Conservation (phyloP, 106 monocot species). For the Ottelia alismoides region DNA sequence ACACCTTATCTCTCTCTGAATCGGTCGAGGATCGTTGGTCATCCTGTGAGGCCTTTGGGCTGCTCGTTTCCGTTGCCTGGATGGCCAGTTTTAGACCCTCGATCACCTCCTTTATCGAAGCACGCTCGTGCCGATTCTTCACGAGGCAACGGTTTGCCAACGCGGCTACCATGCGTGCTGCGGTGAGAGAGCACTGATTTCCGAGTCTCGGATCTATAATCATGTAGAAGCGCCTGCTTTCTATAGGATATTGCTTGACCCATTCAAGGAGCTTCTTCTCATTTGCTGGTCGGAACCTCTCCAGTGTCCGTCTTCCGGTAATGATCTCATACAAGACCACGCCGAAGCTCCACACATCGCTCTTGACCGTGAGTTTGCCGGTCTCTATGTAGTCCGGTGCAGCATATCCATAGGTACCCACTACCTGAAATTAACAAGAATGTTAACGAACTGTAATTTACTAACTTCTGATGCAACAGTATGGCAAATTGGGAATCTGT, state of each 20-base stretch:
- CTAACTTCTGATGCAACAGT: too few species aligned
- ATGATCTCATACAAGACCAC: constrained; percentile 64
- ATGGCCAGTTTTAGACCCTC: constrained; percentile 32
- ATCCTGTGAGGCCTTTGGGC: not conserved
- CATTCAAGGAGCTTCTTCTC: constrained; percentile 58
- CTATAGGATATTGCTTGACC: constrained; percentile 41
- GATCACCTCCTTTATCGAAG: constrained; percentile 48
- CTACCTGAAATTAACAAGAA: constrained; percentile 21
- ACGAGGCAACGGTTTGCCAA: constrained; percentile 49
- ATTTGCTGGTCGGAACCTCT: constrained; percentile 28
- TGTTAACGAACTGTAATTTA: not conserved
- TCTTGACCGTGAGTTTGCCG: constrained; percentile 56
- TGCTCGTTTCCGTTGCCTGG: constrained; percentile 12
- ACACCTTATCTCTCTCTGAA: constrained; percentile 4
- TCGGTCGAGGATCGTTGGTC: constrained; percentile 11
- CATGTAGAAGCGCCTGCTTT: constrained; percentile 24
- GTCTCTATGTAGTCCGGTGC: constrained; percentile 71
- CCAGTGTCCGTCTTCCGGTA: constrained; percentile 38
- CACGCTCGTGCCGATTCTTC: constrained; percentile 35
- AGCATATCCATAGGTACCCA: constrained; percentile 68
- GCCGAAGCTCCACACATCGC: constrained; percentile 75
- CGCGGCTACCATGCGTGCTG: constrained; percentile 27
- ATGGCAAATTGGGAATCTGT: not conserved
- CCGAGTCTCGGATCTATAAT: constrained; percentile 46
- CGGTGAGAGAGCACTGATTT: constrained; percentile 22